These are phyloP conservation scores for Sarcodon sp. DNA, from an alignment of 768 basidiomycete species.

Conservation along the genomic window DNA sequence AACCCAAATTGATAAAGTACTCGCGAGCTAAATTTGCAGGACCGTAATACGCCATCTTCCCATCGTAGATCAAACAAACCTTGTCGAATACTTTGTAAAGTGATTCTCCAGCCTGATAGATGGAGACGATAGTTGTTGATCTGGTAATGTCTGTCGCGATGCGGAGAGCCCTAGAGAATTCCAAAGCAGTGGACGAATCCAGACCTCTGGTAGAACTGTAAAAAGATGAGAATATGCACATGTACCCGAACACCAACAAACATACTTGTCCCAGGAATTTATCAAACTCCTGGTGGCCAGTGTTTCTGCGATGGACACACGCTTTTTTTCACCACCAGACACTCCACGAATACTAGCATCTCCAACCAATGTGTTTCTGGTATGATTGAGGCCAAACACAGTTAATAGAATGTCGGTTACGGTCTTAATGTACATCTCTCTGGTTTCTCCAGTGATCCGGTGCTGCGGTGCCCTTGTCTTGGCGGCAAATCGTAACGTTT, in stretches of 20 bases:
- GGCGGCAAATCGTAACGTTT: conserved; percentile 63
- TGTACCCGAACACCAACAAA: neutral
- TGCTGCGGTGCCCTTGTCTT: conserved; percentile 53
- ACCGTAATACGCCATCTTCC: conserved; percentile 66
- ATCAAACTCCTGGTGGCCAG: conserved; percentile 50
- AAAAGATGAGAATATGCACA: neutral
- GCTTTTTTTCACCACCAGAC: conserved; percentile 65
- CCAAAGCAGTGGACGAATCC: conserved; percentile 43
- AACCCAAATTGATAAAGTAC: conserved; percentile 66
- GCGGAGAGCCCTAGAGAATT: conserved; percentile 45
- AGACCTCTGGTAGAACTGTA: conserved; percentile 34
- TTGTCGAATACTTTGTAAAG: conserved; percentile 64
- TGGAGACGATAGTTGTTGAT: conserved; percentile 56
- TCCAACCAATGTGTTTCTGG: conserved; percentile 62
- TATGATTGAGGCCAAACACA: conserved; percentile 68
- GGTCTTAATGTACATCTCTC: conserved; percentile 28
- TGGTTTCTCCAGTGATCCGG: conserved; percentile 28
- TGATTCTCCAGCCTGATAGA: conserved; percentile 75
- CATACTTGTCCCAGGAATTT: conserved; percentile 68
- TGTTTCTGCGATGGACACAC: conserved; percentile 70
- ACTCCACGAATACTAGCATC: conserved; percentile 67
- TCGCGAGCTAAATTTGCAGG: conserved; percentile 46
- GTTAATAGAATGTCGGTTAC: conserved; percentile 43
- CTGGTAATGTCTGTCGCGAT: conserved; percentile 34
- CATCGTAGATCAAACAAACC: conserved; percentile 67